phyloP scores from a whole-genome alignment of 805 yeast genomes.

The Candida pseudofarinosa region DNA sequence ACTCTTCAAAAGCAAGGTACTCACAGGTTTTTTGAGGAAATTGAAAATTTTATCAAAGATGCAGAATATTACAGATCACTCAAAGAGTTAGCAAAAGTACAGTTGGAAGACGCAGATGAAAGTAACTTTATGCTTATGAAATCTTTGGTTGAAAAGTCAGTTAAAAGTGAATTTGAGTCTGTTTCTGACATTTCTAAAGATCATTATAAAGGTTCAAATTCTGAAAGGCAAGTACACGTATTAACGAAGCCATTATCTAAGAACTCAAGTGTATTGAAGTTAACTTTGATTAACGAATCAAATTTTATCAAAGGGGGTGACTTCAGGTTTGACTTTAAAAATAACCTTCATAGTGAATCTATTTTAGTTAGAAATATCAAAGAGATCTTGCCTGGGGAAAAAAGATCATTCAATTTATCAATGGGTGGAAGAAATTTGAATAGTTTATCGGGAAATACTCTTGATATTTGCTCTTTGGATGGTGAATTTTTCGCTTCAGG shows the following conservation, averaged over 20 bases:
- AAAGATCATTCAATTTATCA: slow-evolving; percentile 25
- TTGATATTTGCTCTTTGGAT: slow-evolving; percentile 16
- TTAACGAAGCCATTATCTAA: slow-evolving; percentile 14
- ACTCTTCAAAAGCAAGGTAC: slow-evolving; percentile 13
- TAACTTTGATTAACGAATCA: slow-evolving; percentile 22
- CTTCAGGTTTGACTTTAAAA: slow-evolving; percentile 24
- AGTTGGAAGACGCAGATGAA: slow-evolving; percentile 10
- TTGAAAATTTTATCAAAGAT: slow-evolving; percentile 14
- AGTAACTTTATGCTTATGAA: slow-evolving; percentile 21
- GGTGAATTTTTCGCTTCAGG: slow-evolving; percentile 15
- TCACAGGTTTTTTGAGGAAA: slow-evolving; percentile 13
- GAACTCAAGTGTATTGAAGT: slow-evolving; percentile 17
- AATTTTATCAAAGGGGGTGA: slow-evolving; percentile 23
- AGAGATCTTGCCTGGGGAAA: slow-evolving; percentile 20
- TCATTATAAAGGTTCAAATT: neutral
- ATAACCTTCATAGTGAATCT: slow-evolving; percentile 11
- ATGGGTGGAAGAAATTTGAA: slow-evolving; percentile 12
- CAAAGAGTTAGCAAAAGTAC: slow-evolving; percentile 7
- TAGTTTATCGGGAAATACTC: slow-evolving; percentile 13
- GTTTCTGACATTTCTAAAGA: neutral
- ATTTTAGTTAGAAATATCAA: slow-evolving; percentile 22
- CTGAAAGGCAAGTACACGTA: slow-evolving; percentile 8
- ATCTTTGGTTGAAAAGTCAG: slow-evolving; percentile 13
- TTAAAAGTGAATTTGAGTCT: neutral
- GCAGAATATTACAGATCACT: slow-evolving; percentile 20